Percentiles rank a stretch among this genome's conserved stretches.
Evolutionary conservation across 2,329 filamentous ascomycete genomes (phyloP).

Genomic region (Penicillium janthinellum): DNA sequence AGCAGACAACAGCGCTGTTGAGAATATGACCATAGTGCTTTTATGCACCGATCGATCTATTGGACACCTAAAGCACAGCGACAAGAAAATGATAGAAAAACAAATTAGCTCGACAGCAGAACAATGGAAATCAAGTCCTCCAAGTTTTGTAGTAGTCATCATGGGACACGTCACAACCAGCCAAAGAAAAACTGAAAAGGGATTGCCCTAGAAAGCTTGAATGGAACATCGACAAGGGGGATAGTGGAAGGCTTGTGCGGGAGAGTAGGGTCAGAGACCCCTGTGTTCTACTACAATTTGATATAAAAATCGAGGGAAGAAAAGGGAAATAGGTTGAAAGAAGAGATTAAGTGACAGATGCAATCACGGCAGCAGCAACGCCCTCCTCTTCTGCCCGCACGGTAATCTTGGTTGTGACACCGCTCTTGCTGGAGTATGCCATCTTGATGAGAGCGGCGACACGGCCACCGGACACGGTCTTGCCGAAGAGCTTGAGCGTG

Average conservation of each 20-base stretch:
- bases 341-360: constrained; percentile 70
- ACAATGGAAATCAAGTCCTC: constrained; percentile 11
- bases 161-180: constrained; percentile 22
- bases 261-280: constrained; percentile 12
- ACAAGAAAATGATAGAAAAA: constrained; percentile 2
- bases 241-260: neutral
- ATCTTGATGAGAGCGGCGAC: constrained; percentile 87
- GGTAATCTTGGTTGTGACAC: constrained; percentile 93
- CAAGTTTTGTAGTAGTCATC: constrained; percentile 23
- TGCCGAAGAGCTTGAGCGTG: constrained; percentile 92
- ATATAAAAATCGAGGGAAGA: constrained; percentile 19
- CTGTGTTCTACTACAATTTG: constrained; percentile 29
- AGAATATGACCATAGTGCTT: constrained; percentile 2
- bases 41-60: constrained; percentile 3
- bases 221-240: constrained; percentile 12
- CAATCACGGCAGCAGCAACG: constrained; percentile 80
- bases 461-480: constrained; percentile 86
- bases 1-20: neutral
- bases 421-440: constrained; percentile 89
- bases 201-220: constrained; percentile 15
- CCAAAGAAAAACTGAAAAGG: constrained; percentile 9
- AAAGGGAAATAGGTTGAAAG: constrained; percentile 25
- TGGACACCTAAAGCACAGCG: neutral
- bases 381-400: constrained; percentile 91
- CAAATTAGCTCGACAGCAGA: constrained; percentile 12